Evolutionary conservation across 78 protist genomes (phyloP), one percentile per base, ranked within the genome.

Genomic region (Blattamonas nauphoetae): DNA sequence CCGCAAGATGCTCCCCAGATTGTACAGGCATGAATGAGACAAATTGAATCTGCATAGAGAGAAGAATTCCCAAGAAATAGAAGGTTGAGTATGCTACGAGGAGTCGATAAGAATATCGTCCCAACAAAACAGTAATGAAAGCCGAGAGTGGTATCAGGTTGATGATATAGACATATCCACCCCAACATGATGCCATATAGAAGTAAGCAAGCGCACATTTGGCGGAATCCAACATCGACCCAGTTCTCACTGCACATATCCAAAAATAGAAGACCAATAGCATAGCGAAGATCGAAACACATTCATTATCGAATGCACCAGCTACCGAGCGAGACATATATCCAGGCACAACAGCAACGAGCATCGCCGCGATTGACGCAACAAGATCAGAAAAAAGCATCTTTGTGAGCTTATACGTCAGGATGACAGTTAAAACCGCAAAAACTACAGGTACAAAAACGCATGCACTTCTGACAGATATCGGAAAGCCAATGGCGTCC

Each of bases 11-110:
- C 85, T 89, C 91, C 34, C 45, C 34, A 5, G 79, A 45, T 2
- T 43, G 0, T 2, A 89, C 71, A 4, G 91, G 89, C 43, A 41
- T 0, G 87, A 64, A 85, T 5, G 85, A 81, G 42, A 89, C 84
- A 43, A 83, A 38, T 11, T 79, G 84, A 41, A 90, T 80, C 33
- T 63, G 88, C 91, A 95, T 92, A 36, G 96, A 81, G 21, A 94
- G 88, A 35, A 91, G 36, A 81, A 95, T 93, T 38, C 98, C 99
- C 21, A 96, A 11, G 5, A 88, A 64, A 89, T 91, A 89, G 89
- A 89, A 81, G 85, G 85, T 64, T 0, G 84, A n/a, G 80, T 89
- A 89, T 0, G 91, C 91, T 1, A 44, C 42, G 77, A 64, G 79
- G 41, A 89, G 84, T 41, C n/a, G 11, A 29, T 44, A 21, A 34